phyloP scores from a whole-genome alignment of 164 flowering plant genomes.

The Kingdonia uniflora region DNA sequence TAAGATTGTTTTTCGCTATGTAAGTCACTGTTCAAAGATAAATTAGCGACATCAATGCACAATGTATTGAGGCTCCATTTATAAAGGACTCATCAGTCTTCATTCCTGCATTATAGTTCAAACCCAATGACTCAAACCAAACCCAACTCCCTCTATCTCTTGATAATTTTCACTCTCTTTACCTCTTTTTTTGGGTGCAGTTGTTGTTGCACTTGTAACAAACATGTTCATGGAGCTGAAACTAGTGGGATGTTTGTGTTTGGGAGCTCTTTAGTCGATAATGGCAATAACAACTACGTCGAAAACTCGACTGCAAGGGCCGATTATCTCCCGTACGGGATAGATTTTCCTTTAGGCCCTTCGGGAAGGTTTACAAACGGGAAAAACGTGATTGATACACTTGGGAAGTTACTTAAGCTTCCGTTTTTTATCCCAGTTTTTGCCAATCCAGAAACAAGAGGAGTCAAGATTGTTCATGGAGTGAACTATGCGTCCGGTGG shows the following conservation, averaged over 20 bases:
- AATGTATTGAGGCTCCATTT: too few species aligned
- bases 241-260: constrained; percentile 62
- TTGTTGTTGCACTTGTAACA: too few species aligned
- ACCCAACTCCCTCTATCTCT: too few species aligned
- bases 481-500: constrained; percentile 61
- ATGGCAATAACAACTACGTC: constrained; percentile 64
- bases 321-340: constrained; percentile 36
- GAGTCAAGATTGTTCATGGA: constrained; percentile 34
- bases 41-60: too few species aligned
- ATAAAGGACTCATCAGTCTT: too few species aligned
- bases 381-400: constrained; percentile 36
- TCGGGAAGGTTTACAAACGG: constrained; percentile 68
- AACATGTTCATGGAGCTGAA: not conserved
- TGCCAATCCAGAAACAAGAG: constrained; percentile 34
- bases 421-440: constrained; percentile 34
- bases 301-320: constrained; percentile 27
- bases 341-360: constrained; percentile 50
- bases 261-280: constrained; percentile 72
- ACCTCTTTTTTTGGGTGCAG: too few species aligned
- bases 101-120: too few species aligned
- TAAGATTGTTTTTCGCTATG: too few species aligned
- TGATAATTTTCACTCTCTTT: too few species aligned
- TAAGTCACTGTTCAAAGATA: too few species aligned
- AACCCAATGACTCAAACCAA: too few species aligned
- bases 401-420: constrained; percentile 33